Conservation (phyloP, 345 rosid species). For the Linum trigynum region DNA sequence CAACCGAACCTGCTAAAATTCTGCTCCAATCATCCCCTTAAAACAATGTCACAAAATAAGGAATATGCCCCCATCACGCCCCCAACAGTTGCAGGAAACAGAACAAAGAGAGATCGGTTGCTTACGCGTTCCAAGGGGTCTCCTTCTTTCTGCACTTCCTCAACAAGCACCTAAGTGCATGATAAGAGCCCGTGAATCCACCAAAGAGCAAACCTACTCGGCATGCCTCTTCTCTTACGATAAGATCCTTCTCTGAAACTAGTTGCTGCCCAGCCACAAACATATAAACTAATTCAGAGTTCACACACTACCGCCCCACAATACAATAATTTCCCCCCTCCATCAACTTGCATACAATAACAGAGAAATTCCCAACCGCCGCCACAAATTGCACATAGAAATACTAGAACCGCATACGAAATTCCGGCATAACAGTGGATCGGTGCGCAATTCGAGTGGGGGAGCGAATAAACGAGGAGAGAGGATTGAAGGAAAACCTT, state of each 20-base stretch:
- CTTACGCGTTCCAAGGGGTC: conserved; percentile 78
- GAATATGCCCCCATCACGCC: conserved; percentile 17
- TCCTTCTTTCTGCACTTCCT: conserved; percentile 88
- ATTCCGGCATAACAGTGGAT: background rate
- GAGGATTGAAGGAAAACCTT: conserved; percentile 36
- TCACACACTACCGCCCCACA: conserved; percentile 6
- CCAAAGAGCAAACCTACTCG: conserved; percentile 90
- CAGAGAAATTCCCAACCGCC: background rate
- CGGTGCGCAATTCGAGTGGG: background rate
- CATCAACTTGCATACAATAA: background rate
- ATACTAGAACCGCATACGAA: background rate
- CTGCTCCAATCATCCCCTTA: conserved; percentile 87
- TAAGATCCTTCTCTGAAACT: conserved; percentile 93
- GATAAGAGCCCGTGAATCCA: conserved; percentile 95
- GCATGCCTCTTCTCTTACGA: conserved; percentile 97
- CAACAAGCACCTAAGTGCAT: conserved; percentile 73
- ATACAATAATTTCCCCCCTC: background rate
- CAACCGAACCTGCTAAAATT: conserved; percentile 96
- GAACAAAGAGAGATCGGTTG: conserved; percentile 10
- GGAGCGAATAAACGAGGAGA: background rate
- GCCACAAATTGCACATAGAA: background rate
- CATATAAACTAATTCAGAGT: conserved; percentile 1
- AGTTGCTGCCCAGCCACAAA: conserved; percentile 59
- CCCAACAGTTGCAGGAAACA: conserved; percentile 5
- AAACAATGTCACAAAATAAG: conserved; percentile 45